These are phyloP conservation scores for Tuber magnatum DNA, from an alignment of 495 filamentous ascomycete genomes.

Conservation along the genomic window DNA sequence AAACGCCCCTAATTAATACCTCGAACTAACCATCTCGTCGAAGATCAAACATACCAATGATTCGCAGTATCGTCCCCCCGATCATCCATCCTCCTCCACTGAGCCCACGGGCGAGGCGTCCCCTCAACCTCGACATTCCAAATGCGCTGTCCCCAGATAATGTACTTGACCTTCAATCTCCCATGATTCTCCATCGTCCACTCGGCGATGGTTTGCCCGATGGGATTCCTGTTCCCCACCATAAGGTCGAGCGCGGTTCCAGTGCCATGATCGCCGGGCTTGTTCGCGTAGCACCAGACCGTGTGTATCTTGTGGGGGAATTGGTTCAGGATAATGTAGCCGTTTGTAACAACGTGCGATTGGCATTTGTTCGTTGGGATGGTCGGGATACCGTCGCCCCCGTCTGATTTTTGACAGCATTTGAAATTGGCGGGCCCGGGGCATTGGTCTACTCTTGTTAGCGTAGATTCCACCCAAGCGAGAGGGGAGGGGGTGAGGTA, in stretches of 20 bases:
- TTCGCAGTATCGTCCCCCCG: conserved; percentile 42
- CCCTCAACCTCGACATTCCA: conserved; percentile 43
- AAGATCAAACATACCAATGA: conserved; percentile 40
- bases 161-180: conserved; percentile 44
- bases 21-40: background rate
- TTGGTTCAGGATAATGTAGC: conserved; percentile 41
- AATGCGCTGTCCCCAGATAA: conserved; percentile 44
- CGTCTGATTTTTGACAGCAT: conserved; percentile 42
- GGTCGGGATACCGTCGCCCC: conserved; percentile 33
- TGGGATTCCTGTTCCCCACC: conserved; percentile 31
- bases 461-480: no score
- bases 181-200: conserved; percentile 47
- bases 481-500: background rate
- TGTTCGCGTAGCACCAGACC: conserved; percentile 34
- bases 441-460: conserved; percentile 36
- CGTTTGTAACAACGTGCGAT: conserved; percentile 40
- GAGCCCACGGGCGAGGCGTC: conserved; percentile 41
- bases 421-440: conserved; percentile 44
- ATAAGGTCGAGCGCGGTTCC: conserved; percentile 46
- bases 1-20: background rate
- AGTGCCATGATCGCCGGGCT: conserved; percentile 44
- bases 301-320: conserved; percentile 42
- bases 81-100: conserved; percentile 46
- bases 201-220: conserved; percentile 45
- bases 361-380: conserved; percentile 44